phyloP scores from a whole-genome alignment of 495 filamentous ascomycete species.

The Podospora didyma region DNA sequence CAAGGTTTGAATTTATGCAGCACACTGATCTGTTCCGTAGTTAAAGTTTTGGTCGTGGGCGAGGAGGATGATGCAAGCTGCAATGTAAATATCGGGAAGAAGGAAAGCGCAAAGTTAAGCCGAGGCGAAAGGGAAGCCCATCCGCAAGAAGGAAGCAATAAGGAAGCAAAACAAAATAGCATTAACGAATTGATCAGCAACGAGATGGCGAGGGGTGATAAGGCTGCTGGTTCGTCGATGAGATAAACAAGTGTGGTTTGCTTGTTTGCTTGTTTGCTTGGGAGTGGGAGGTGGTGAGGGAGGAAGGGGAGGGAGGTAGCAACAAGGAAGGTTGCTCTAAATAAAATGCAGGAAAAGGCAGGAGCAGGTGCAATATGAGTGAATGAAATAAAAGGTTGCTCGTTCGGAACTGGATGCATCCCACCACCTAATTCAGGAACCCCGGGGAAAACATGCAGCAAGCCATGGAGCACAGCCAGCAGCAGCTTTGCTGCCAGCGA shows the following conservation, averaged over 20 bases:
- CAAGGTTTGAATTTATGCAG: conserved; percentile 4
- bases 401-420: neutral
- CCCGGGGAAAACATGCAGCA: neutral
- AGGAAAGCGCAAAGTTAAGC: too few species aligned
- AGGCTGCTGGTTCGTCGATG: neutral
- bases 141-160: neutral
- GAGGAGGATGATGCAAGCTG: too few species aligned
- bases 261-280: too few species aligned
- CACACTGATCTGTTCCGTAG: neutral
- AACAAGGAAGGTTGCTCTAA: too few species aligned
- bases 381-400: too few species aligned
- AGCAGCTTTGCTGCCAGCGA: neutral
- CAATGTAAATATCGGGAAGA: too few species aligned
- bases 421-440: neutral
- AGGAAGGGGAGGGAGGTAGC: too few species aligned
- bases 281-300: too few species aligned
- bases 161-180: neutral
- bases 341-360: too few species aligned
- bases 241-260: neutral
- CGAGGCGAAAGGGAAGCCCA: neutral
- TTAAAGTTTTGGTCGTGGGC: too few species aligned
- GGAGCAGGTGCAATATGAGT: too few species aligned
- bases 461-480: neutral
- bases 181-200: neutral
- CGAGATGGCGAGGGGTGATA: neutral